Conservation (phyloP, 169 alveolate genomes). For the Eimeria zaria region DNA sequence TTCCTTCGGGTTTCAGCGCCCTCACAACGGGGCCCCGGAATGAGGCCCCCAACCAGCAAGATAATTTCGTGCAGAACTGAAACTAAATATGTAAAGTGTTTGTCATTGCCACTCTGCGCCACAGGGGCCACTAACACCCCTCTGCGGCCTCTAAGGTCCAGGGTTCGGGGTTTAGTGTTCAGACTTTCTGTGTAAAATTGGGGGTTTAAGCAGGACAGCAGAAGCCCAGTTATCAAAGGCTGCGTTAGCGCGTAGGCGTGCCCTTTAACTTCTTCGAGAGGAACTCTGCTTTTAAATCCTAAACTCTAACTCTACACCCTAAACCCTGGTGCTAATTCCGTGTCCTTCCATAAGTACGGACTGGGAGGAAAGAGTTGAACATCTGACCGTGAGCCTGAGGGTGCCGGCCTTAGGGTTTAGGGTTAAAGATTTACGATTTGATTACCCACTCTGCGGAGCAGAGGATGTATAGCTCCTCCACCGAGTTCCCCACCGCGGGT, state of each 20-base stretch:
- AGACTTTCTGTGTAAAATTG: neutral
- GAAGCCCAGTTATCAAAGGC: neutral
- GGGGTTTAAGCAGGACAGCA: neutral
- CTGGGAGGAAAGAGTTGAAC: neutral
- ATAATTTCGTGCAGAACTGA: neutral
- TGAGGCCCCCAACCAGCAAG: neutral
- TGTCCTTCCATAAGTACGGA: neutral
- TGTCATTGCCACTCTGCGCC: neutral
- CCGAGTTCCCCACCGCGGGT: conserved; percentile 66
- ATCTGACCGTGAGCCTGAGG: neutral
- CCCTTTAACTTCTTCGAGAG: neutral
- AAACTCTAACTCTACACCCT: neutral
- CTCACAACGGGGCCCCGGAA: neutral
- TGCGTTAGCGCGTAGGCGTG: neutral
- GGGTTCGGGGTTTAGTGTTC: neutral
- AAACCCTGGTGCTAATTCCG: neutral
- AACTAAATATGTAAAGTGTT: neutral
- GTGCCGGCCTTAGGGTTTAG: neutral
- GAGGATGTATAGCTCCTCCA: conserved; percentile 59
- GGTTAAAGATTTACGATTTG: neutral
- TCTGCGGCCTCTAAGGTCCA: neutral
- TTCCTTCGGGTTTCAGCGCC: neutral
- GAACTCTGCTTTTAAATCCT: neutral
- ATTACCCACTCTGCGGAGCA: neutral
- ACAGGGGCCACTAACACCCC: neutral